These are phyloP conservation scores for Candida glaebosa DNA, from an alignment of 805 yeast genomes.

Conservation along the genomic window DNA sequence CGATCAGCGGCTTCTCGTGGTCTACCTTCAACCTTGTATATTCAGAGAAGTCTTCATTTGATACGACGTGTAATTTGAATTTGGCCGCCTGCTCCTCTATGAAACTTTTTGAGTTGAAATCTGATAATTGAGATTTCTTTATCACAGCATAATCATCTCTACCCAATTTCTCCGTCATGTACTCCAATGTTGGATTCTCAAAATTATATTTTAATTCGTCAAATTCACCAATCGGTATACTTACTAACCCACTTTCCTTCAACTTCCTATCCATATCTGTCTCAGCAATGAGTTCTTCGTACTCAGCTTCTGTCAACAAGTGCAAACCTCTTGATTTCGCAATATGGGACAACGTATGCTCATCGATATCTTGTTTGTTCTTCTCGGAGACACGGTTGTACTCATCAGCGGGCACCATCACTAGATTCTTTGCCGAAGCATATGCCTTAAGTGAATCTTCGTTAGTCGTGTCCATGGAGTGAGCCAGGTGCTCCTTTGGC, in stretches of 20 bases:
- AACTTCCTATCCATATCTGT: conserved; percentile 31
- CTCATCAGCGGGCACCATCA: conserved; percentile 27
- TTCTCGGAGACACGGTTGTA: conserved; percentile 28
- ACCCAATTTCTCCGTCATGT: conserved; percentile 13
- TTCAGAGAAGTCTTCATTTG: conserved; percentile 14
- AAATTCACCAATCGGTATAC: conserved; percentile 22
- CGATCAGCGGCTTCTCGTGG: conserved; percentile 30
- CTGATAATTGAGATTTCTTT: neutral
- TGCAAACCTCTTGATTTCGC: conserved; percentile 25
- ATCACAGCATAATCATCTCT: conserved; percentile 10
- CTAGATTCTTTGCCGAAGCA: conserved; percentile 30
- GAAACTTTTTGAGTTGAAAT: neutral
- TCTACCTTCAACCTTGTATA: conserved; percentile 20
- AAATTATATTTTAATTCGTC: conserved; percentile 7
- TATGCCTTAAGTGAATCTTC: conserved; percentile 29
- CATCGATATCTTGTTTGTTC: conserved; percentile 19
- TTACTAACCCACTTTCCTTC: conserved; percentile 28
- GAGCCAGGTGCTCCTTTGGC: neutral
- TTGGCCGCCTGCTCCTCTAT: conserved; percentile 13
- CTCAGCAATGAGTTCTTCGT: conserved; percentile 27
- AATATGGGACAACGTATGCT: conserved; percentile 20
- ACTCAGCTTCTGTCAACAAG: conserved; percentile 23
- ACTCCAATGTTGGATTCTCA: conserved; percentile 22
- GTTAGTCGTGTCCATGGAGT: conserved; percentile 3
- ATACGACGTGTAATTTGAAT: conserved; percentile 15